Evolutionary conservation across 805 yeast genomes (phyloP).

Genomic region (Lipomyces yamanashiensis): DNA sequence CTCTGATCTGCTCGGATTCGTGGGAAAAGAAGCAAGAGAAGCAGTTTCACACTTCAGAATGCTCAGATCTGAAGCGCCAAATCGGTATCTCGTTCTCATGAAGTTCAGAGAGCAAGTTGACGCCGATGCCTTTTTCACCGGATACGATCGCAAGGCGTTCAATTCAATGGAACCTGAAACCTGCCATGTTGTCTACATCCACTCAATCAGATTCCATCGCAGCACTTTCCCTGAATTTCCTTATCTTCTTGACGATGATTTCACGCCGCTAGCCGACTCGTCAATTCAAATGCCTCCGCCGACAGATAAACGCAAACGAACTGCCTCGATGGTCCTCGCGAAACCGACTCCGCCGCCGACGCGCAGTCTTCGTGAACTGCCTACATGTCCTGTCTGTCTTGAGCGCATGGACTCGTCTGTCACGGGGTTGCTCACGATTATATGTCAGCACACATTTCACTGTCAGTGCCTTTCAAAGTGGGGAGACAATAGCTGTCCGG

Average conservation of each 20-base stretch:
- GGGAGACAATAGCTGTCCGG: slow-evolving; percentile 83
- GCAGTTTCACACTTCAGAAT: slow-evolving; percentile 73
- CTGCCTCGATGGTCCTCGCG: slow-evolving; percentile 19
- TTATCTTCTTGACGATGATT: slow-evolving; percentile 73
- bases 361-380: slow-evolving; percentile 60
- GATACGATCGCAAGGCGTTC: slow-evolving; percentile 73
- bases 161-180: slow-evolving; percentile 88
- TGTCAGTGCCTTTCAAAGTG: slow-evolving; percentile 86
- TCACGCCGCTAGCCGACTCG: slow-evolving; percentile 49
- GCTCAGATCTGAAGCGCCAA: slow-evolving; percentile 65
- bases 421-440: slow-evolving; percentile 83
- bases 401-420: slow-evolving; percentile 83
- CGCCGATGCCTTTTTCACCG: slow-evolving; percentile 68
- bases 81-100: slow-evolving; percentile 75
- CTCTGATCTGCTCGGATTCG: slow-evolving; percentile 78
- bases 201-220: slow-evolving; percentile 54
- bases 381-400: slow-evolving; percentile 91
- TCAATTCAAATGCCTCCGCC: background rate
- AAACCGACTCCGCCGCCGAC: slow-evolving; percentile 41
- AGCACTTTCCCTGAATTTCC: slow-evolving; percentile 56
- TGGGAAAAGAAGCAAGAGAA: slow-evolving; percentile 64
- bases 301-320: slow-evolving; percentile 12
- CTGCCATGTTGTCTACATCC: slow-evolving; percentile 77
- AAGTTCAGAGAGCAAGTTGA: slow-evolving; percentile 63
- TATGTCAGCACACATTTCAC: slow-evolving; percentile 92